Base-by-base conservation (phyloP, 345 rosid species). In the Leavenworthia alabamica region DNA sequence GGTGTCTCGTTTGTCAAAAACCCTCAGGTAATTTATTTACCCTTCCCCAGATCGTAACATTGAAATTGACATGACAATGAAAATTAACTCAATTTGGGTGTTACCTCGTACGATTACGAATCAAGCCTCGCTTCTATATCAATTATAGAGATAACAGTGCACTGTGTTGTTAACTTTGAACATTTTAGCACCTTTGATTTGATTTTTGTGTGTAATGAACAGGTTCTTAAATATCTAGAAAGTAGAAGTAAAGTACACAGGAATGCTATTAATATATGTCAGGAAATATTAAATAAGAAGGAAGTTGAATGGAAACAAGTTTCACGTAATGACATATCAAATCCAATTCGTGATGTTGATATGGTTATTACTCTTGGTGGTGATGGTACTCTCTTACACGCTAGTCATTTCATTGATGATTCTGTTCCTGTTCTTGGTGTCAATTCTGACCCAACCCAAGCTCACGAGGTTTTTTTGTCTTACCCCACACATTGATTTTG, bases 321-420 rank as follows among this genome's bases (percentile, higher is more conserved):
- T 60, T 62, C 82, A 2, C 89, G 98, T 16, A 78, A 78, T 7
- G 67, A 77, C 41, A 62, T 86, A 56, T 76, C 78, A 1, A 62
- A 59, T 46, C 84, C 83, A 8, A 78, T 92, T 50, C 72, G 52
- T 59, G 70, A 83, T 61, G 86, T 85, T 28, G 98, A 92, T 75
- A 75, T 92, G 71, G 98, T 92, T 36, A 81, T 92, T 49, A 89
- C 97, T 1, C 71, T 92, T 6, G 96, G 98, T 58, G 98, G 98
- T 26, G 97, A 92, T 50, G 98, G 98, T 29, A 89, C 98, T 8
- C 96, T 92, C 26, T 73, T 92, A 83, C 96, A 85, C 60, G 97
- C 98, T 28, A 81, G 96, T 60, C 98, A 92, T 79, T 85, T 83
- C 49, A 60, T 92, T 43, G 89, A 86, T 74, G 88, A 82, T 48